Evolutionary conservation across 1,284 basidiomycete genomes (phyloP), one percentile per base, ranked within the genome.

Genomic region (Trichosporon sp.): DNA sequence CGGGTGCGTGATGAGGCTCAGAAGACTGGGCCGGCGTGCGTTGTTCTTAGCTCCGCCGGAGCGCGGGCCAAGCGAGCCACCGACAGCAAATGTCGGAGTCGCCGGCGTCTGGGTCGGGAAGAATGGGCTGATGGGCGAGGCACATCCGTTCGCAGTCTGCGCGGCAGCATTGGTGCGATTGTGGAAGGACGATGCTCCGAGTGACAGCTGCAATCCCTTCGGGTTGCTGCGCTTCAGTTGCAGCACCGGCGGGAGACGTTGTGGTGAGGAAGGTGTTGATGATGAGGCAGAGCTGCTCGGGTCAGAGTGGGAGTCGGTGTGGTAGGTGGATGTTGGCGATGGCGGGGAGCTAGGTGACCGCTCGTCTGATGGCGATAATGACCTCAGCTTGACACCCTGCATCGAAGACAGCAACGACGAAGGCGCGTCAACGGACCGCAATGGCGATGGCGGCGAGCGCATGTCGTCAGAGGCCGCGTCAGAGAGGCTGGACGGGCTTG

Each of bases 1-100:
- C 31, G 70, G 71, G 27, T 73, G 71, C 14, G 75, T 78, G 63
- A 76, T 72, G 34, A 79, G 67, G 58, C 69, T 75, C 27, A 78
- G 67, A 7, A 78, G 64, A 25, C 69, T 73, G 4, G 76, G 75
- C 57, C 77, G 66, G 10, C 71, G 64, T 10, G 61, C 36, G 21
- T 65, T 66, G 37, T 49, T 60, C 10, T 69, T 65, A 10, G 65
- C 56, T 25, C 71, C 62, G 13, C 68, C 70, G 4, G 54, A 27
- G 31, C 31, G 54, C 6, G 31, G 21, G 8, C 56, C 56, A 7
- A 54, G 27, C 3, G 49, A 54, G 25, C 56, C 56, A 14, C 32
- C 21, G 56, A 19, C 56, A 10, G 56, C 11, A 21, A 36, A 36
- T 9, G 29, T 16, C 3, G 76, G 74, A 8, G 76, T 75, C 61